Percentiles rank a stretch among this genome's conserved stretches.
Conservation (phyloP, 768 basidiomycete species). For the Termitomyces sp. region DNA sequence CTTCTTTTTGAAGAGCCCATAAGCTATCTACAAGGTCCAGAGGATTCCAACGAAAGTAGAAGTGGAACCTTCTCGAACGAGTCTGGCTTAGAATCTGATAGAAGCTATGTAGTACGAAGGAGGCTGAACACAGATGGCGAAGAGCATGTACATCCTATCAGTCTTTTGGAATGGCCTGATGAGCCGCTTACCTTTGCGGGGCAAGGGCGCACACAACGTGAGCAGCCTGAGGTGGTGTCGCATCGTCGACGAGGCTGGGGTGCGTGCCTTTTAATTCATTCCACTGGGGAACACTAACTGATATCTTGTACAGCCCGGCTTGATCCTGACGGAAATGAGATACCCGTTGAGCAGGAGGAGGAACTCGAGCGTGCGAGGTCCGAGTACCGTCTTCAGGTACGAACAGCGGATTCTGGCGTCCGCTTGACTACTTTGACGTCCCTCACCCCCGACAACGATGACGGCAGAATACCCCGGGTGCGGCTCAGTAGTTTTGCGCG, state of each 20-base stretch:
- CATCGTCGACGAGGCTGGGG: conserved; percentile 41
- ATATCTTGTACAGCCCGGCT: conserved; percentile 32
- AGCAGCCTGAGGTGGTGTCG: not conserved
- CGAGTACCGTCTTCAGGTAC: conserved; percentile 35
- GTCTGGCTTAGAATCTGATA: conserved; percentile 13
- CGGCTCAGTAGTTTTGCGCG: conserved; percentile 12
- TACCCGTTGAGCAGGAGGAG: conserved; percentile 57
- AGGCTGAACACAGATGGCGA: conserved; percentile 30
- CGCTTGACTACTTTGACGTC: conserved; percentile 14
- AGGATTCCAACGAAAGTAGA: conserved; percentile 6
- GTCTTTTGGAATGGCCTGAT: conserved; percentile 33
- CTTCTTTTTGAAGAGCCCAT: conserved; percentile 37
- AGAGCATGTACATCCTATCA: conserved; percentile 34
- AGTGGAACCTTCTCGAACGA: not conserved
- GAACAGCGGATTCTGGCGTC: conserved; percentile 8
- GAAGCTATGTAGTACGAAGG: conserved; percentile 31
- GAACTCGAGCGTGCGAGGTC: conserved; percentile 50
- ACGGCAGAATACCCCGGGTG: conserved; percentile 14
- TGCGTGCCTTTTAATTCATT: conserved; percentile 18
- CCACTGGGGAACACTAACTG: not conserved
- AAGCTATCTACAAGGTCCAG: conserved; percentile 22
- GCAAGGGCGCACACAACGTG: conserved; percentile 17
- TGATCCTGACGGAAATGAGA: conserved; percentile 58
- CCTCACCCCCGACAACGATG: conserved; percentile 13
- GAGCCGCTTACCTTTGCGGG: conserved; percentile 25